A percentile compares a stretch with the other conserved stretches of the same genome.
Evolutionary conservation across 108 stramenopile species (phyloP).

Genomic region (Aurantiochytrium sp.): DNA sequence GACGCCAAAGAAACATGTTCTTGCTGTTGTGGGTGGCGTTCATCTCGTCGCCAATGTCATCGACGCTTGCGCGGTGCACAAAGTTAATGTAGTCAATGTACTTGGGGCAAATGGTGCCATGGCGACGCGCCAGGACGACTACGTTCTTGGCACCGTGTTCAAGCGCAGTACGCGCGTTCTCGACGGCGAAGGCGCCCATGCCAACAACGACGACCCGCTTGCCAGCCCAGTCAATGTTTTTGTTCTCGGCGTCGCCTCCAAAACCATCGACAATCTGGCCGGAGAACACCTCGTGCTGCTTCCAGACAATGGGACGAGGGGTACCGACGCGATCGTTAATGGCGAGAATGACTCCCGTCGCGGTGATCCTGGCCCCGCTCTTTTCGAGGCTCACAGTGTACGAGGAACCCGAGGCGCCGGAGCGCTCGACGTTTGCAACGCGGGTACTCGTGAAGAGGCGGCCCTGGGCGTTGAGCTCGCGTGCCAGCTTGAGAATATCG

Average conservation of each 20-base stretch:
- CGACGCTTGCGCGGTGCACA: background rate
- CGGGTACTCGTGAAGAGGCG: background rate
- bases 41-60: background rate
- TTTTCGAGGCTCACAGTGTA: background rate
- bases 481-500: background rate
- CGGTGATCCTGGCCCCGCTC: background rate
- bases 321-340: conserved; percentile 10
- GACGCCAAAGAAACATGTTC: background rate
- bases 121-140: background rate
- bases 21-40: background rate
- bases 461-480: background rate
- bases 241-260: background rate
- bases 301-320: background rate
- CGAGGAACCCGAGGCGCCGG: background rate
- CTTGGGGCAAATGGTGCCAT: conserved; percentile 6
- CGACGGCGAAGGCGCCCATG: conserved; percentile 17
- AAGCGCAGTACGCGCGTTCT: conserved; percentile 1
- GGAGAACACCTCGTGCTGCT: background rate
- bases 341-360: background rate
- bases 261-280: background rate
- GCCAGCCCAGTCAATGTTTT: background rate
- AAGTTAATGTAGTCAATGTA: conserved; percentile 21
- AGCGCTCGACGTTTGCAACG: background rate
- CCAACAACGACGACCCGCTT: conserved; percentile 14
- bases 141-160: conserved; percentile 10